Evolutionary conservation across 306 rosid species (phyloP).

Genomic region (Corylus americana): DNA sequence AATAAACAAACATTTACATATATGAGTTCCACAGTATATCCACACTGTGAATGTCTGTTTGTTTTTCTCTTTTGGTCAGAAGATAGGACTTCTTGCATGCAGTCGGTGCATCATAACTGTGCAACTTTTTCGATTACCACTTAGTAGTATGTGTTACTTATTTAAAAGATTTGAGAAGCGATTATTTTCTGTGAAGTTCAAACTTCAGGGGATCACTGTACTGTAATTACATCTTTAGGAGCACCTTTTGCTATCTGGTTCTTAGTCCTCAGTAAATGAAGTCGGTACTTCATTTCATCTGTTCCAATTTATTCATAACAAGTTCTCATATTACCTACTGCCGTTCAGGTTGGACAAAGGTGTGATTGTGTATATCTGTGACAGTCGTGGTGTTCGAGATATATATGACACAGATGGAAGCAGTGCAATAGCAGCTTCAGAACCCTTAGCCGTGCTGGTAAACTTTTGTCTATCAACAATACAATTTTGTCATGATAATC

Average conservation of each 20-base stretch:
- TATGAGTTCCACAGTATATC: not conserved
- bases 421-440: constrained; percentile 73
- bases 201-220: not conserved
- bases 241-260: not conserved
- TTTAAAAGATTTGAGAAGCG: not conserved
- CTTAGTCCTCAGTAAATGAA: not conserved
- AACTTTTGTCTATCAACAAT: not conserved
- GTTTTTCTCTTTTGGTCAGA: not conserved
- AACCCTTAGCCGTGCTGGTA: constrained; percentile 95
- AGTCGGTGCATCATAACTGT: not conserved
- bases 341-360: constrained; percentile 94
- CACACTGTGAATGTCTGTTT: not conserved
- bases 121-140: not conserved
- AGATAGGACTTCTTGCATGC: not conserved
- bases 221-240: not conserved
- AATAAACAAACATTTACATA: not conserved
- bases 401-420: constrained; percentile 97
- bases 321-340: constrained; percentile 32
- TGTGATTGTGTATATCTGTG: constrained; percentile 89
- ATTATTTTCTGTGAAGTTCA: not conserved
- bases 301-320: constrained; percentile 11
- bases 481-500: constrained; percentile 1
- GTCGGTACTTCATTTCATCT: not conserved
- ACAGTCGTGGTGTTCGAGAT: constrained; percentile 87
- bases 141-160: not conserved